phyloP scores from a whole-genome alignment of 2,329 filamentous ascomycete species.

The Aspergillus bombycis region DNA sequence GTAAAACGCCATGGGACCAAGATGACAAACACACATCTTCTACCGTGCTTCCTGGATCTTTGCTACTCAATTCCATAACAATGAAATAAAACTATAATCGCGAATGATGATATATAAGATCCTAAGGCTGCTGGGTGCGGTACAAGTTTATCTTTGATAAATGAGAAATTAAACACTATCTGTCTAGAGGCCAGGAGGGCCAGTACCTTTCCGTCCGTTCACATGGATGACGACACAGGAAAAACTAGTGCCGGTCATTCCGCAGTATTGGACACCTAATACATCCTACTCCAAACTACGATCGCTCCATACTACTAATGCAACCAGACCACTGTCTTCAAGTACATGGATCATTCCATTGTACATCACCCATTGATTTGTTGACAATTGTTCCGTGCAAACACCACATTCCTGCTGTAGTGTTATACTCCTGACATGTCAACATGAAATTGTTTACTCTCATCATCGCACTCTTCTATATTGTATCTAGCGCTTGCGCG shows the following conservation, averaged over 20 bases:
- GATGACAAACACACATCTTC: slow-evolving; percentile 29
- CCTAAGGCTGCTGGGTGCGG: neutral
- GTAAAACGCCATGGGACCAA: neutral
- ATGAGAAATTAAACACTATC: neutral
- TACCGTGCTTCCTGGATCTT: slow-evolving; percentile 15
- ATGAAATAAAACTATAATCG: neutral
- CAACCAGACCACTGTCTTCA: neutral
- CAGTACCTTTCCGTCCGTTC: neutral
- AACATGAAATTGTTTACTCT: slow-evolving; percentile 39
- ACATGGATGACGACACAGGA: neutral
- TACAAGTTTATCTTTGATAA: neutral
- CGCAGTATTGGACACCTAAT: slow-evolving; percentile 17
- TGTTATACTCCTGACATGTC: slow-evolving; percentile 8
- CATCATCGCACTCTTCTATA: slow-evolving; percentile 45
- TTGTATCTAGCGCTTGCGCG: slow-evolving; percentile 32
- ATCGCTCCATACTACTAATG: neutral
- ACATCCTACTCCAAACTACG: neutral
- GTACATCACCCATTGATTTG: neutral
- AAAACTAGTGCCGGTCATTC: slow-evolving; percentile 9
- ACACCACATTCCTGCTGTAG: neutral
- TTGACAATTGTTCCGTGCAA: neutral
- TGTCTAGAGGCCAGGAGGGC: neutral
- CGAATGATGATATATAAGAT: neutral
- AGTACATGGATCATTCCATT: neutral
- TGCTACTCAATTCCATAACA: slow-evolving; percentile 12